These are phyloP conservation scores for Trichothecium roseum DNA, from an alignment of 2,329 filamentous ascomycete genomes.

Conservation along the genomic window DNA sequence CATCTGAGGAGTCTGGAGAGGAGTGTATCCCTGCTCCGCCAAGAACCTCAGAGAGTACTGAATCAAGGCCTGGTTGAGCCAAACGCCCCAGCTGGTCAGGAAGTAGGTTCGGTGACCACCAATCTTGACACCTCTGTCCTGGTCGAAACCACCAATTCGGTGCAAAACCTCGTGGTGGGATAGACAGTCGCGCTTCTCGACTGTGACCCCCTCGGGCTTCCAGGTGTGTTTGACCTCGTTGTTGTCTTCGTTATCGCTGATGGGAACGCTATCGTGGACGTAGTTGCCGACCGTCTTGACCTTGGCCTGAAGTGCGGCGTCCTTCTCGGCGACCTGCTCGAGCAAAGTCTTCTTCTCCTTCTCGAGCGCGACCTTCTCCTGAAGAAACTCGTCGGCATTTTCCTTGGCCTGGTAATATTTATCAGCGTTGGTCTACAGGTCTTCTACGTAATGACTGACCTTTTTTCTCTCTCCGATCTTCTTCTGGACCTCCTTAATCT, in stretches of 20 bases:
- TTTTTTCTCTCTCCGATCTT: slow-evolving; percentile 89
- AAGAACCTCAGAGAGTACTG: slow-evolving; percentile 94
- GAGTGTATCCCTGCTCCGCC: slow-evolving; percentile 66
- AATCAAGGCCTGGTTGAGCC: slow-evolving; percentile 84
- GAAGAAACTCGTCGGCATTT: slow-evolving; percentile 68
- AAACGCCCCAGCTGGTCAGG: slow-evolving; percentile 78
- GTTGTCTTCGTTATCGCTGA: slow-evolving; percentile 81
- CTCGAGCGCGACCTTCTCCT: slow-evolving; percentile 67
- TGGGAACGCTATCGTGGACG: slow-evolving; percentile 78
- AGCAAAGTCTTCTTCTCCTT: slow-evolving; percentile 74
- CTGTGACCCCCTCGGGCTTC: slow-evolving; percentile 63
- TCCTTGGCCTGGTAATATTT: slow-evolving; percentile 59
- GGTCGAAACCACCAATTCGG: slow-evolving; percentile 82
- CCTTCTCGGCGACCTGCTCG: slow-evolving; percentile 65
- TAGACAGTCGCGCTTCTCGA: slow-evolving; percentile 67
- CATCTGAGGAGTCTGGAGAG: slow-evolving; percentile 82
- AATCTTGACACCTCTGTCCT: slow-evolving; percentile 85
- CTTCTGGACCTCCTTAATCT: slow-evolving; percentile 85
- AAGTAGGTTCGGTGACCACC: slow-evolving; percentile 94
- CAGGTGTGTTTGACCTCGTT: slow-evolving; percentile 70
- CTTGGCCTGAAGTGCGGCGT: slow-evolving; percentile 63
- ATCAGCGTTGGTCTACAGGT: neutral
- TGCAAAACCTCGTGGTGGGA: slow-evolving; percentile 93
- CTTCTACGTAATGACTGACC: slow-evolving; percentile 27
- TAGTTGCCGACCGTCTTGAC: slow-evolving; percentile 61